Evolutionary conservation across 108 stramenopile genomes (phyloP).

Genomic region (Fragilaria crotonensis): DNA sequence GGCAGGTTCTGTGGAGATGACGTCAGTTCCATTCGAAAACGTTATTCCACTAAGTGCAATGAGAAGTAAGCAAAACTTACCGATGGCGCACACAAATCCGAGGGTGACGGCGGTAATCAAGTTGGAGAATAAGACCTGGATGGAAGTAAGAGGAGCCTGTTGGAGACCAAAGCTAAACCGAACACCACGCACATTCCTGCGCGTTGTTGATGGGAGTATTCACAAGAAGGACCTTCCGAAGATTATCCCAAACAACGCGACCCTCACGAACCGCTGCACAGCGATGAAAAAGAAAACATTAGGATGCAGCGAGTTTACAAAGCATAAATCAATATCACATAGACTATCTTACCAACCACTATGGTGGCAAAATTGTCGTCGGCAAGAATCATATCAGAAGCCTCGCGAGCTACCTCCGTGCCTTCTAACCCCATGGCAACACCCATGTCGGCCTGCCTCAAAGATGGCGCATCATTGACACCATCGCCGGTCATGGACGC

Average conservation of each 20-base stretch:
- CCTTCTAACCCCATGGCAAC: conserved; percentile 99
- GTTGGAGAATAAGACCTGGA: conserved; percentile 84
- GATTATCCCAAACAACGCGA: conserved; percentile 83
- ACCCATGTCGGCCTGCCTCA: conserved; percentile 98
- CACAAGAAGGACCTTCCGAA: conserved; percentile 74
- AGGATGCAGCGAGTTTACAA: no score
- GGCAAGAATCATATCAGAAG: conserved; percentile 94
- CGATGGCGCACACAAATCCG: conserved; percentile 75
- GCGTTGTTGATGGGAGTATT: conserved; percentile 87
- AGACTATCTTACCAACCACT: no score
- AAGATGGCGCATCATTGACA: conserved; percentile 97
- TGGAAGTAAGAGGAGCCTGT: conserved; percentile 53
- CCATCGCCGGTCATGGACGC: conserved; percentile 98
- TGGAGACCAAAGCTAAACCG: conserved; percentile 57
- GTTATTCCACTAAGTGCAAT: background rate
- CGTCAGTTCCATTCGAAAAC: no score
- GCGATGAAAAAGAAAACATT: no score
- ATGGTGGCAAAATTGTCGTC: conserved; percentile 99
- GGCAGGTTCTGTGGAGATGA: no score
- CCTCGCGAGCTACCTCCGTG: conserved; percentile 94
- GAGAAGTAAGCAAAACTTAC: background rate
- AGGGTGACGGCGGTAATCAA: conserved; percentile 84
- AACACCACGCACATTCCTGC: conserved; percentile 76
- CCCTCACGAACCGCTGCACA: conserved; percentile 60
- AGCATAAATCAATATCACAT: no score